A percentile compares a stretch with the other conserved stretches of the same genome.
Evolutionary conservation across 768 basidiomycete species (phyloP).

Genomic region (Pisolithus orientalis): DNA sequence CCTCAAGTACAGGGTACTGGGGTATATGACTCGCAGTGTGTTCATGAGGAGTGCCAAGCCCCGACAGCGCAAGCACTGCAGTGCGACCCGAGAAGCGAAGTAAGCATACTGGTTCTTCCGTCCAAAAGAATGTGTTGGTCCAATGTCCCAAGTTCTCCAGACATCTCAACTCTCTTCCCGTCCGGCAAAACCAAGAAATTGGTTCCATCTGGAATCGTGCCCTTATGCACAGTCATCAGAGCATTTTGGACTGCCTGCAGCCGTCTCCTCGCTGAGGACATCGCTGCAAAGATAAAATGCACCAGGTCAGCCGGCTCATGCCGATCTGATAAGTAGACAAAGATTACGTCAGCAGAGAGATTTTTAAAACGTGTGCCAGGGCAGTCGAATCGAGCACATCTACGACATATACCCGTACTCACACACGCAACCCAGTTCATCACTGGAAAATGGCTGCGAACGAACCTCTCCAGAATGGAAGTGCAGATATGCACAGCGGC

Average conservation of each 20-base stretch:
- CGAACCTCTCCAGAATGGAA: slow-evolving; percentile 44
- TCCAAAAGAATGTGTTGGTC: slow-evolving; percentile 5
- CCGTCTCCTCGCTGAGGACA: slow-evolving; percentile 5
- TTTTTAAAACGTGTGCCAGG: background rate
- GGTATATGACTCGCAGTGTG: slow-evolving; percentile 15
- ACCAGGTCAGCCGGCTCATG: background rate
- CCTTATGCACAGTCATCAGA: background rate
- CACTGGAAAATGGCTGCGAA: slow-evolving; percentile 32
- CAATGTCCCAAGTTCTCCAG: background rate
- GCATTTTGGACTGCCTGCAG: slow-evolving; percentile 11
- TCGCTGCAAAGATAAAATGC: background rate
- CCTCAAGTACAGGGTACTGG: slow-evolving; percentile 13
- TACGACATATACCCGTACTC: background rate
- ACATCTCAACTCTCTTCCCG: slow-evolving; percentile 5
- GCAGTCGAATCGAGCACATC: background rate
- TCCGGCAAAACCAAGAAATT: slow-evolving; percentile 12
- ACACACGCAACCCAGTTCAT: background rate
- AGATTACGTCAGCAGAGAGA: background rate
- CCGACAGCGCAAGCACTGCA: slow-evolving; percentile 10
- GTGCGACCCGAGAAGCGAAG: slow-evolving; percentile 8
- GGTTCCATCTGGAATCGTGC: too few relatives aligned
- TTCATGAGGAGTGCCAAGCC: slow-evolving; percentile 15
- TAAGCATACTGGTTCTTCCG: slow-evolving; percentile 5
- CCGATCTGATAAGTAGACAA: background rate
- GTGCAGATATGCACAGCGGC: slow-evolving; percentile 36